Evolutionary conservation across 2,329 filamentous ascomycete genomes (phyloP).

Genomic region (Penicillium concentricum): DNA sequence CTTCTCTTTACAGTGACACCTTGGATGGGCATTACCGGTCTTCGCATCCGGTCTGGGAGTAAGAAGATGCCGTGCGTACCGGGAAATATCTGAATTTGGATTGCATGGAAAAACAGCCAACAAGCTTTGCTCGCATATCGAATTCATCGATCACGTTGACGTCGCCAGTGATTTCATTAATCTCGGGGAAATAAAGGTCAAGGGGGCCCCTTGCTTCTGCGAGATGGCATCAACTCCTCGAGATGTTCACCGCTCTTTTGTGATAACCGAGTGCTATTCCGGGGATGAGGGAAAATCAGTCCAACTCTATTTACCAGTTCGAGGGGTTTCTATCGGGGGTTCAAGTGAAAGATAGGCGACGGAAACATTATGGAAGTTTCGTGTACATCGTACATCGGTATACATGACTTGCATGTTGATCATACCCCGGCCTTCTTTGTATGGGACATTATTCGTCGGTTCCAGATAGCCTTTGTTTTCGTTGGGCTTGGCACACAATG

Average conservation of each 20-base stretch:
- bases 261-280: background rate
- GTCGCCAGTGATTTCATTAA: background rate
- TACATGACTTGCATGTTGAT: conserved; percentile 7
- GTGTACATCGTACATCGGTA: background rate
- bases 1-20: background rate
- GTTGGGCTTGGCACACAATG: background rate
- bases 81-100: background rate
- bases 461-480: background rate
- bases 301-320: background rate
- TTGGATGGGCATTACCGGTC: background rate
- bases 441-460: background rate
- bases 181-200: background rate
- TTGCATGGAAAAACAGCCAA: background rate
- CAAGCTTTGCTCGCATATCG: conserved; percentile 10
- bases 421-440: background rate
- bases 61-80: background rate
- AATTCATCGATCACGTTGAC: background rate
- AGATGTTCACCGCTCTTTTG: conserved; percentile 23
- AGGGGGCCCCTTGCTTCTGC: conserved; percentile 22
- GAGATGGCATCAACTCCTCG: conserved; percentile 19
- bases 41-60: background rate
- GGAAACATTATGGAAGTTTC: background rate
- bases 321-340: background rate
- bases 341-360: background rate
- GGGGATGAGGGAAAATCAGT: background rate